Base-by-base conservation (phyloP, 1,139 yeast species). In the Saccharomyces pastorianus region DNA sequence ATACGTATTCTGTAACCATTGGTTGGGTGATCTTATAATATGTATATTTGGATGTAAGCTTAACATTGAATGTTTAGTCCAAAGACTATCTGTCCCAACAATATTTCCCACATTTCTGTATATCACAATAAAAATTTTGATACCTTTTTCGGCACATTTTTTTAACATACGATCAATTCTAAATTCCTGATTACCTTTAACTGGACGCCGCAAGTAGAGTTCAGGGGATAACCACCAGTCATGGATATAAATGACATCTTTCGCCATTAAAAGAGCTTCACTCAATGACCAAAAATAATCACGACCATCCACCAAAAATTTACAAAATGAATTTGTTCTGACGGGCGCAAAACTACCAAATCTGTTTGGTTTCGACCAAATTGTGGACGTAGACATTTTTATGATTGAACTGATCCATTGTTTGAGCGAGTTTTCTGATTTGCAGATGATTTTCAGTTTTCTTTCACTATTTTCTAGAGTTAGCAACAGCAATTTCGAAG, bases 161-260 rank as follows among this genome's bases (percentile, higher is more conserved):
- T 88, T 89, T 61, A 95, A 75, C 3, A 95, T 71, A 65, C 99
- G 78, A 70, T 95, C 99, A 51, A 95, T 73, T 67, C 99, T 80
- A 85, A 91, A 93, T 61, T 88, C 88, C 68, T 95, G 98, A 64
- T 93, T 91, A 11, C 96, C 96, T 69, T 88, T 86, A 0, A 96
- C 93, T 0, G 99, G 99, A 53, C 99, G 77, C 59, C 99, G 80
- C 72, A 95, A 74, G 64, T 95, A 93, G 9, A 93, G 69, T 68
- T 95, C 99, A 0, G 99, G 99, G 9, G 95, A 82, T 32, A 95
- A 75, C 99, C 99, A 95, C 99, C 99, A 95, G 68, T 93, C 99
- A 68, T 93, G 98, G 53, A 95, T 89, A 68, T 85, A 95, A 47
- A 95, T 86, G 1, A 88, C 95, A 73, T 93, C 99, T 63, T 84